Percentiles rank a stretch among this genome's conserved stretches.
These are phyloP conservation scores for Verticillium nubilum DNA, from an alignment of 2,329 filamentous ascomycete genomes.

Conservation along the genomic window DNA sequence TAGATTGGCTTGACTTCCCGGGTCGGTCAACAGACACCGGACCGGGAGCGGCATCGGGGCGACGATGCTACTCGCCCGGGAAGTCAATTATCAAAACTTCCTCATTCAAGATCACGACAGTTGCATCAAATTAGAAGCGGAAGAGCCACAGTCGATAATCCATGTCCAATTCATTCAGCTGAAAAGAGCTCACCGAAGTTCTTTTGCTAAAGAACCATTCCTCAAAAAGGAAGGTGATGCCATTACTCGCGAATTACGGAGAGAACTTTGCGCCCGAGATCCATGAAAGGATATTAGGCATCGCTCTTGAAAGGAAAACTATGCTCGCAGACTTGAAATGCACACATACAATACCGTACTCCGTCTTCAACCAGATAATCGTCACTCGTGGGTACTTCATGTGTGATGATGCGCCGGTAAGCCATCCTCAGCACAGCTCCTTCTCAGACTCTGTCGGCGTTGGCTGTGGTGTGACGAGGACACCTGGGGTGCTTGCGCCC, in stretches of 20 bases:
- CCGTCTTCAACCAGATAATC: neutral
- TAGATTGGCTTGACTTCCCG: neutral
- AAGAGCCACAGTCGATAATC: too few species aligned
- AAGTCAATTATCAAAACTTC: too few species aligned
- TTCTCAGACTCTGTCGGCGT: slow-evolving; percentile 23
- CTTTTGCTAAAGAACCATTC: neutral
- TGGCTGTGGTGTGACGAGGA: slow-evolving; percentile 20
- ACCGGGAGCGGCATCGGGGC: neutral
- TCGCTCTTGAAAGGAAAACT: too few species aligned
- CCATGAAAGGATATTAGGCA: neutral
- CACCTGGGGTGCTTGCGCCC: slow-evolving; percentile 8
- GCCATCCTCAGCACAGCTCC: slow-evolving; percentile 4
- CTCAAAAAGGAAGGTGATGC: neutral
- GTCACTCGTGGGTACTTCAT: neutral
- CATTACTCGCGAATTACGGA: neutral
- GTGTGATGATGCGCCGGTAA: neutral
- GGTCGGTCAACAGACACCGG: neutral
- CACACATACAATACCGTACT: neutral
- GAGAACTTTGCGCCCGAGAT: neutral
- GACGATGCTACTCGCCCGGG: neutral
- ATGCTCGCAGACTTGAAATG: neutral
- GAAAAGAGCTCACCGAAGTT: neutral
- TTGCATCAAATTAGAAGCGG: too few species aligned
- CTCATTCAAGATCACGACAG: too few species aligned
- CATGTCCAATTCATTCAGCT: neutral